Conservation (phyloP, 495 filamentous ascomycete genomes). For the Talaromyces liani region DNA sequence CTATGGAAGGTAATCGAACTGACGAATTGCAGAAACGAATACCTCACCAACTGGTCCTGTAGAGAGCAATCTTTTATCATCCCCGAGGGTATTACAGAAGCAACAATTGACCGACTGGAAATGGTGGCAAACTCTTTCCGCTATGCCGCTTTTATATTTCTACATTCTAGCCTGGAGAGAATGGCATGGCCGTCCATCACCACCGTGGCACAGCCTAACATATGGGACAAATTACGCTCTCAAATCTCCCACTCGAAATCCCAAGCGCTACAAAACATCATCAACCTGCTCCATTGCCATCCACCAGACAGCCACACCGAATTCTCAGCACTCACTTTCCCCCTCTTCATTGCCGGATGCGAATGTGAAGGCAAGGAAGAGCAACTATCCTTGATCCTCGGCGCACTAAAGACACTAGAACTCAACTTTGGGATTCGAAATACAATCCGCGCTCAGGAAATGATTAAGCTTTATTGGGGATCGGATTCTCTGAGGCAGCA, state of each 20-base stretch:
- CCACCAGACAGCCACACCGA: conserved; percentile 33
- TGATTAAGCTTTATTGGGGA: conserved; percentile 27
- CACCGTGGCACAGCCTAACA: background rate
- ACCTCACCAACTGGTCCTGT: conserved; percentile 31
- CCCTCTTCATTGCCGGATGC: conserved; percentile 34
- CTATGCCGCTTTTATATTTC: conserved; percentile 34
- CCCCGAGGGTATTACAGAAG: conserved; percentile 23
- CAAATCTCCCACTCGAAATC: conserved; percentile 25
- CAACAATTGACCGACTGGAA: conserved; percentile 27
- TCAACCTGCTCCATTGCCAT: conserved; percentile 20
- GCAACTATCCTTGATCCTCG: conserved; percentile 19
- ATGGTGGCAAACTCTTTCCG: conserved; percentile 40
- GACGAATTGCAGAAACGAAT: conserved; percentile 22
- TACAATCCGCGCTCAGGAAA: conserved; percentile 32
- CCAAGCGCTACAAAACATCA: conserved; percentile 22
- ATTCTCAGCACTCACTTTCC: conserved; percentile 38
- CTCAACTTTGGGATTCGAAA: conserved; percentile 38
- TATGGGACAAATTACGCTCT: background rate
- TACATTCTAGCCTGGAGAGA: conserved; percentile 33
- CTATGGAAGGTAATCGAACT: background rate
- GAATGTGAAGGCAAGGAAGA: conserved; percentile 22
- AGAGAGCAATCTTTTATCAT: conserved; percentile 24
- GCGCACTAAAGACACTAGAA: conserved; percentile 25
- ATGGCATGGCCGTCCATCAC: conserved; percentile 13
- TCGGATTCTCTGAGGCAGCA: conserved; percentile 6